These are phyloP conservation scores for Termitomyces sp. DNA, from an alignment of 768 basidiomycete species.

Conservation along the genomic window DNA sequence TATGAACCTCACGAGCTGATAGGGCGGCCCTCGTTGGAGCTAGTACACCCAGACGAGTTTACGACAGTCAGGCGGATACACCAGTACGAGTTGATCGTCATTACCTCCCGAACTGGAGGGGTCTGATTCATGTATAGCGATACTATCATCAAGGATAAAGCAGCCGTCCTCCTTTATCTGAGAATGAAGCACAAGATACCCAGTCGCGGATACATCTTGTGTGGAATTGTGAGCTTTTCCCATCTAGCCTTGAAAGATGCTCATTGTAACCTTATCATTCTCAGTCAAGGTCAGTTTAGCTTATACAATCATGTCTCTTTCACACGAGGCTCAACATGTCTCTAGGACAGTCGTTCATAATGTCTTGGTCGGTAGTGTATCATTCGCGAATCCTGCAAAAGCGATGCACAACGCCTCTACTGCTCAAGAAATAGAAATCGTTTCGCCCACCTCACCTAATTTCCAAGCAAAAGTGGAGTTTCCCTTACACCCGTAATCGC, in stretches of 20 bases:
- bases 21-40: conserved; percentile 61
- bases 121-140: conserved; percentile 36
- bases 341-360: conserved; percentile 65
- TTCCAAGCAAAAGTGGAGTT: conserved; percentile 44
- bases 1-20: conserved; percentile 71
- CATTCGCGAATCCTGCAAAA: conserved; percentile 71
- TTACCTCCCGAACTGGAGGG: background rate
- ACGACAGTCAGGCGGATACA: conserved; percentile 60
- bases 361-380: conserved; percentile 71
- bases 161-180: conserved; percentile 71
- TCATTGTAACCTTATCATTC: conserved; percentile 1
- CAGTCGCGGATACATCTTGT: conserved; percentile 68
- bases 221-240: conserved; percentile 55
- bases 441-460: conserved; percentile 51
- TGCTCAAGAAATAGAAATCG: conserved; percentile 74
- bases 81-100: conserved; percentile 39
- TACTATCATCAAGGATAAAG: conserved; percentile 74
- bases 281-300: conserved; percentile 15
- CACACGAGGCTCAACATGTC: conserved; percentile 4
- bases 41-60: conserved; percentile 80
- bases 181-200: conserved; percentile 78
- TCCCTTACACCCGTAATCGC: background rate
- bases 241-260: background rate
- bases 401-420: conserved; percentile 78
- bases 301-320: background rate